Evolutionary conservation across 2,329 filamentous ascomycete species (phyloP).

Genomic region (Dryadomyces quercus-mongolicae): DNA sequence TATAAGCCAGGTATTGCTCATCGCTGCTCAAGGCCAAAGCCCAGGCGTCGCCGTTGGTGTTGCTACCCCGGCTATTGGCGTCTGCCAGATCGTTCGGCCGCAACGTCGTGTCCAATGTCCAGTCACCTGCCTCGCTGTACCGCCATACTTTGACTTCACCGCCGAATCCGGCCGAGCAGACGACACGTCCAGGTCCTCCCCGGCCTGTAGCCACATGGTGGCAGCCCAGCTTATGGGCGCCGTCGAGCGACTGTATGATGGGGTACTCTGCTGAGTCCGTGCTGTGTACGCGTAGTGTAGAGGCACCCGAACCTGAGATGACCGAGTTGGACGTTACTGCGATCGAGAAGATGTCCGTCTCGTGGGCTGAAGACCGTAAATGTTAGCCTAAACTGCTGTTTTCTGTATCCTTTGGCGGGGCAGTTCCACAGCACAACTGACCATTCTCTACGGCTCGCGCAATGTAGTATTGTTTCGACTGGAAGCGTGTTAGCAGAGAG

Average conservation of each 20-base stretch:
- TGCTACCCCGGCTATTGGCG: conserved; percentile 31
- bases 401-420: conserved; percentile 10
- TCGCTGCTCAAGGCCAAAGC: conserved; percentile 75
- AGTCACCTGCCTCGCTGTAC: conserved; percentile 44
- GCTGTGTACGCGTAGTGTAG: conserved; percentile 68
- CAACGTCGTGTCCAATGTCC: conserved; percentile 35
- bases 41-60: conserved; percentile 59
- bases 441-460: conserved; percentile 83
- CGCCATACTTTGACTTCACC: conserved; percentile 82
- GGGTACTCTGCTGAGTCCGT: conserved; percentile 61
- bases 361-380: conserved; percentile 48
- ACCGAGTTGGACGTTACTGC: conserved; percentile 63
- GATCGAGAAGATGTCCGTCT: conserved; percentile 73
- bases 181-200: conserved; percentile 50
- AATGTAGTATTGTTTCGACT: conserved; percentile 99
- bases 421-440: conserved; percentile 19
- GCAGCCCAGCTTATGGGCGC: conserved; percentile 77
- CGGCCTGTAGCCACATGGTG: conserved; percentile 70
- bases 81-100: conserved; percentile 15
- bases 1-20: conserved; percentile 74
- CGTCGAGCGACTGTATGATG: conserved; percentile 64
- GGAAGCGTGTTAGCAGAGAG: background rate
- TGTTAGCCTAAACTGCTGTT: background rate
- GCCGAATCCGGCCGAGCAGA: conserved; percentile 78
- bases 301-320: conserved; percentile 75